Base-by-base conservation (phyloP, 2,329 filamentous ascomycete species). In the Kalaharituber pfeilii region DNA sequence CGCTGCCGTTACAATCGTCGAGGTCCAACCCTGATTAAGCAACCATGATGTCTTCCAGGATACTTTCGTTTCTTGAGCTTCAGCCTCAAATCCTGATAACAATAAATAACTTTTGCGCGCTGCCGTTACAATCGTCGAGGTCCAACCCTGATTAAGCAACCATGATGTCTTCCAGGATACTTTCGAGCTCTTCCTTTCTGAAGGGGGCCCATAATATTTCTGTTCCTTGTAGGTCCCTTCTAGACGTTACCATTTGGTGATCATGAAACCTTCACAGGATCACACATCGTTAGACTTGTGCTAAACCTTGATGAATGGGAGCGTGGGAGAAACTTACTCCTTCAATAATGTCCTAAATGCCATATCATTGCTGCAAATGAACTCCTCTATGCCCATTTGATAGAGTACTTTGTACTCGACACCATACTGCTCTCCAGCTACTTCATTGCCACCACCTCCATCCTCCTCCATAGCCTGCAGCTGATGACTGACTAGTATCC, bases 301-400 rank as follows among this genome's bases (percentile, higher is more conserved):
- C 30, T 36, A 15, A 15, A 2, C 4, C 33, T 15, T 18, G 4
- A 15, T 39, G 15, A n/a, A n/a, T 39, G 20, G 4, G 33, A 2
- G 33, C 1, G 33, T n/a, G 27, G 45, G 50, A 47, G 22, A 18
- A 30, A 70, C 79, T 59, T 69, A 91, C 76, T 98, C 91, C 70
- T 96, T 96, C 59, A 98, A 69, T 66, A 98, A 68, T 25, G 88
- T 94, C 57, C 91, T 77, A 71, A 96, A 96, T 58, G 86, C 87
- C 77, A 96, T 87, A 70, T 96, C 91, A 57, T 84, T 94, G 62
- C 85, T 91, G 67, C 89, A 95, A 50, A 98, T 91, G 67, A 98
- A 96, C 65, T 94, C 87, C 69, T 95, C 88, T 4, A 89, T 83
- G 2, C 91, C 88, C 71, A 94, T 95, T 66, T 94, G 87, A 66